phyloP scores from a whole-genome alignment of 2,329 filamentous ascomycete genomes.

The Cladosporium sp. region DNA sequence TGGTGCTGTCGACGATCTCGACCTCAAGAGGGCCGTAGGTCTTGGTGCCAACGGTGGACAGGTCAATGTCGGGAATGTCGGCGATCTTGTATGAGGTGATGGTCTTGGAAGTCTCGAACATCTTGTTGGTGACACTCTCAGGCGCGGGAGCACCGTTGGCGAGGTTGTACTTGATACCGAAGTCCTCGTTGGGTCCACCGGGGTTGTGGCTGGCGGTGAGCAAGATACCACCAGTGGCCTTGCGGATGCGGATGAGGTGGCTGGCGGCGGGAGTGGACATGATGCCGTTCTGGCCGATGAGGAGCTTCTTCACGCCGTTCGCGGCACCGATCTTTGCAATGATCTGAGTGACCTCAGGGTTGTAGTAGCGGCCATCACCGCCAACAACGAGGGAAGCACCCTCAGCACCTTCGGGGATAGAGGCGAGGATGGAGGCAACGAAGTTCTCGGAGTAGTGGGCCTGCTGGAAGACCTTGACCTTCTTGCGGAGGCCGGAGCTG shows the following conservation, averaged over 20 bases:
- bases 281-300: constrained; percentile 95
- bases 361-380: constrained; percentile 95
- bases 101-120: constrained; percentile 85
- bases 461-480: constrained; percentile 96
- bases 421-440: constrained; percentile 86
- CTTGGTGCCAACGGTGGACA: constrained; percentile 74
- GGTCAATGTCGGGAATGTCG: constrained; percentile 81
- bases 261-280: constrained; percentile 94
- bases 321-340: constrained; percentile 96
- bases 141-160: constrained; percentile 93
- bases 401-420: constrained; percentile 89
- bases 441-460: constrained; percentile 95
- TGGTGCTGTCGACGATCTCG: constrained; percentile 88
- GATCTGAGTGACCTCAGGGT: constrained; percentile 91
- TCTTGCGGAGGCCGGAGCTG: constrained; percentile 97
- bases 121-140: constrained; percentile 96
- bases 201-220: constrained; percentile 98
- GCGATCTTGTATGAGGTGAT: constrained; percentile 89
- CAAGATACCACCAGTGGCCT: constrained; percentile 93
- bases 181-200: constrained; percentile 93
- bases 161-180: constrained; percentile 99
- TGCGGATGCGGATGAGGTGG: constrained; percentile 89
- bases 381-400: constrained; percentile 92
- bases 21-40: constrained; percentile 85
- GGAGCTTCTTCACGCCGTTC: constrained; percentile 97